Evolutionary conservation across 176 grass and related monocot genomes (phyloP).

Genomic region (Microstegium vimineum): DNA sequence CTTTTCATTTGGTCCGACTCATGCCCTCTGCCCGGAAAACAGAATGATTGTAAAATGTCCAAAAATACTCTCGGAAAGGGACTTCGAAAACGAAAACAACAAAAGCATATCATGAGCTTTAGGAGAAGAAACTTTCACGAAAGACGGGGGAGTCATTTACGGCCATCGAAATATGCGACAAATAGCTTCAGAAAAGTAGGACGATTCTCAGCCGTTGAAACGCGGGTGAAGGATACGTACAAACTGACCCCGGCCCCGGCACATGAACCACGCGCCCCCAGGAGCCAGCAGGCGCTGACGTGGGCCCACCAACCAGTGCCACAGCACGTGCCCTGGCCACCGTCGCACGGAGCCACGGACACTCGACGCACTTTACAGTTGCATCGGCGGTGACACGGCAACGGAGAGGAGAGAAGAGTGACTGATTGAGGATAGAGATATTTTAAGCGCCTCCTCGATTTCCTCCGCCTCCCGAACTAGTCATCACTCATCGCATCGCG

Average conservation of each 20-base stretch:
- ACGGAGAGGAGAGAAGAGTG: neutral
- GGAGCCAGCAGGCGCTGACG: neutral
- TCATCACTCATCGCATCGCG: no score
- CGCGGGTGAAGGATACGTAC: neutral
- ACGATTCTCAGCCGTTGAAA: slow-evolving; percentile 38
- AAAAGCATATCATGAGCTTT: neutral
- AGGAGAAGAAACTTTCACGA: neutral
- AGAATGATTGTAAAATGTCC: neutral
- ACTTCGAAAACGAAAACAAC: neutral
- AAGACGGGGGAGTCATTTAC: neutral
- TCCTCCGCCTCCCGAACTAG: slow-evolving; percentile 2
- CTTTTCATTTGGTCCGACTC: neutral
- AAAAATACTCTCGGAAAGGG: neutral
- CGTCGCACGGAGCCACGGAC: neutral
- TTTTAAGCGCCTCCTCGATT: slow-evolving; percentile 19
- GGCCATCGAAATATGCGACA: slow-evolving; percentile 9
- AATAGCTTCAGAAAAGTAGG: neutral
- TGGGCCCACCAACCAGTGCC: neutral
- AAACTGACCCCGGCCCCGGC: slow-evolving; percentile 8
- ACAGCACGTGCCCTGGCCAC: neutral
- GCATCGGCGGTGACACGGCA: neutral
- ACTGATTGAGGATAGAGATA: neutral
- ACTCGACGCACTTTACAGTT: neutral
- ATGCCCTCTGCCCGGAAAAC: no score
- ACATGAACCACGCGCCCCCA: slow-evolving; percentile 19